phyloP scores from a whole-genome alignment of 129 eudicot genomes.

The Artemisia tridentata region DNA sequence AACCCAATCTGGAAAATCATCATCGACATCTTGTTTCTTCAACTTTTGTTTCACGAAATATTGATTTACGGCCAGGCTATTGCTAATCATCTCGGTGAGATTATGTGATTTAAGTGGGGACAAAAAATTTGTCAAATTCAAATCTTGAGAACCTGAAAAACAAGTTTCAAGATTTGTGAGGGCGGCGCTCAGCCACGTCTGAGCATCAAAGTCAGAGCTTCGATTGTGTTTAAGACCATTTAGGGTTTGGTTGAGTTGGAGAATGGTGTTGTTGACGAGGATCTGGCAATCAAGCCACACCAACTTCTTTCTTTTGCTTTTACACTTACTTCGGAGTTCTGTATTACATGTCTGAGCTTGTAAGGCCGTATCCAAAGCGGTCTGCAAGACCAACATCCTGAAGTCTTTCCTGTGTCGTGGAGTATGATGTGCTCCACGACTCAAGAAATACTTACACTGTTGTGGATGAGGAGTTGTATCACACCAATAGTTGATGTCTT shows the following conservation, averaged over 20 bases:
- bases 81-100: slow-evolving; percentile 48
- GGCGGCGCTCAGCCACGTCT: slow-evolving; percentile 81
- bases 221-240: slow-evolving; percentile 34
- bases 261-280: slow-evolving; percentile 47
- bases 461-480: slow-evolving; percentile 67
- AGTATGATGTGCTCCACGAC: slow-evolving; percentile 25
- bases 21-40: slow-evolving; percentile 21
- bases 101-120: slow-evolving; percentile 53
- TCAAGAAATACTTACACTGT: slow-evolving; percentile 54
- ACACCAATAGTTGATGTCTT: slow-evolving; percentile 61
- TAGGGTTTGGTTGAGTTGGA: slow-evolving; percentile 54
- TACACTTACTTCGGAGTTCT: slow-evolving; percentile 44
- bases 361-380: slow-evolving; percentile 51
- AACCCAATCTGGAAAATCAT: slow-evolving; percentile 49
- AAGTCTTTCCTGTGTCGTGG: slow-evolving; percentile 58
- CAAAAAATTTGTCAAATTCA: slow-evolving; percentile 40
- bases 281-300: slow-evolving; percentile 67
- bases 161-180: slow-evolving; percentile 78
- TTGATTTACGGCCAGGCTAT: slow-evolving; percentile 53
- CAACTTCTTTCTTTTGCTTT: slow-evolving; percentile 43
- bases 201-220: slow-evolving; percentile 55
- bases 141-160: slow-evolving; percentile 56
- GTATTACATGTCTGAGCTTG: slow-evolving; percentile 31
- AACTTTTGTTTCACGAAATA: slow-evolving; percentile 32
- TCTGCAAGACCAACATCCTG: slow-evolving; percentile 34